Percentiles rank a stretch among this genome's conserved stretches.
Conservation (phyloP, 441 rosid genomes). For the Gossypium schwendimanii region DNA sequence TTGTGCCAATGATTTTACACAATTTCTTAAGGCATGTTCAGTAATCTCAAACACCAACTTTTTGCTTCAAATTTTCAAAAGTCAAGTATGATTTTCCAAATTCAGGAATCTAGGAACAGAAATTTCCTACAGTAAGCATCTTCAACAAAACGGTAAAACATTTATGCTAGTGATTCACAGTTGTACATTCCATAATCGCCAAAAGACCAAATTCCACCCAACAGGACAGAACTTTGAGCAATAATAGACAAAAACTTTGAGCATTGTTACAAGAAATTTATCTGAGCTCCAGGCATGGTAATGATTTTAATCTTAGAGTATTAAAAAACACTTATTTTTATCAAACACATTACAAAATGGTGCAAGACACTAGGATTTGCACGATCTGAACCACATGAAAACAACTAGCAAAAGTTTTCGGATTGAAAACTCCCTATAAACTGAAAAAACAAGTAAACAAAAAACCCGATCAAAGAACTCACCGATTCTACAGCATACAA, state of each 20-base stretch:
- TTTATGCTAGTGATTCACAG: not conserved
- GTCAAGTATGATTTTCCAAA: not conserved
- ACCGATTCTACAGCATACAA: conserved; percentile 92
- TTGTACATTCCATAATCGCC: not conserved
- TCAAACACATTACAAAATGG: not conserved
- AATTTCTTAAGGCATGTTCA: not conserved
- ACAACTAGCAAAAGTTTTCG: not conserved
- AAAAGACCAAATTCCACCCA: not conserved
- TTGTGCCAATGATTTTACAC: not conserved
- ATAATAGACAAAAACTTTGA: not conserved
- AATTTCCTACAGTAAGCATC: not conserved
- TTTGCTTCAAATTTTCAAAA: not conserved
- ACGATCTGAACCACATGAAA: not conserved
- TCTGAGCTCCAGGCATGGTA: not conserved
- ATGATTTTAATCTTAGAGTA: not conserved
- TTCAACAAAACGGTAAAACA: not conserved
- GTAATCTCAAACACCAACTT: not conserved
- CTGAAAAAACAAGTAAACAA: not conserved
- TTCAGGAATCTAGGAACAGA: not conserved
- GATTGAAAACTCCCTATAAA: not conserved
- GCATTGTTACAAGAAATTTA: not conserved
- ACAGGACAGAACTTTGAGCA: not conserved
- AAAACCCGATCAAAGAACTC: conserved; percentile 24
- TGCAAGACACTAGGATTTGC: not conserved
- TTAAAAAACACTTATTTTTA: not conserved